A percentile compares a stretch with the other conserved stretches of the same genome.
phyloP scores from a whole-genome alignment of 495 filamentous ascomycete genomes.

The Wilcoxina mikolae region DNA sequence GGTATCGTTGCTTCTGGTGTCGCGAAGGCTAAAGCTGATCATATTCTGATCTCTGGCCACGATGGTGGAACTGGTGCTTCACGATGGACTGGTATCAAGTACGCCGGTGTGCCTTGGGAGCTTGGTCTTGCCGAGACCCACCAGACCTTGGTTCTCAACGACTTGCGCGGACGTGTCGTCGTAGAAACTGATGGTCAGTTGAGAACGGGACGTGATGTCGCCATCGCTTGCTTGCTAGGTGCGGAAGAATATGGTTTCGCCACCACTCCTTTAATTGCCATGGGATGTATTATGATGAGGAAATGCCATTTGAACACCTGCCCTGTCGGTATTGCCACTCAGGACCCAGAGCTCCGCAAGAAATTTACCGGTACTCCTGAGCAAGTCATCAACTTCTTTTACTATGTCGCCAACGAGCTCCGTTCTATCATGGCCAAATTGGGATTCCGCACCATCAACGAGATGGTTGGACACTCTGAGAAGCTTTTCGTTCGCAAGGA shows the following conservation, averaged over 20 bases:
- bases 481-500: slow-evolving; percentile 78
- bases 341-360: slow-evolving; percentile 85
- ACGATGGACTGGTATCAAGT: slow-evolving; percentile 99
- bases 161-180: slow-evolving; percentile 88
- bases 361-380: slow-evolving; percentile 93
- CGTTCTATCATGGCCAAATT: slow-evolving; percentile 96
- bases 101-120: slow-evolving; percentile 96
- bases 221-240: slow-evolving; percentile 89
- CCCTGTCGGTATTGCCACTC: slow-evolving; percentile 92
- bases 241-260: slow-evolving; percentile 98
- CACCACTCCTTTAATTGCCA: slow-evolving; percentile 90
- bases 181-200: slow-evolving; percentile 98
- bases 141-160: slow-evolving; percentile 96
- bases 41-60: slow-evolving; percentile 94
- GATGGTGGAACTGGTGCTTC: slow-evolving; percentile 97
- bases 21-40: slow-evolving; percentile 95
- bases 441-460: slow-evolving; percentile 88
- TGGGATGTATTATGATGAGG: slow-evolving; percentile 96
- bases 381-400: slow-evolving; percentile 99
- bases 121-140: slow-evolving; percentile 96
- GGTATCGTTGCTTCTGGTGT: slow-evolving; percentile 98
- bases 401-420: slow-evolving; percentile 95
- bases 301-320: slow-evolving; percentile 61
- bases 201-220: slow-evolving; percentile 85
- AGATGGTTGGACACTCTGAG: slow-evolving; percentile 95